Evolutionary conservation across 139 green algal genomes (phyloP).

Genomic region (Tetratostichococcus sp.): DNA sequence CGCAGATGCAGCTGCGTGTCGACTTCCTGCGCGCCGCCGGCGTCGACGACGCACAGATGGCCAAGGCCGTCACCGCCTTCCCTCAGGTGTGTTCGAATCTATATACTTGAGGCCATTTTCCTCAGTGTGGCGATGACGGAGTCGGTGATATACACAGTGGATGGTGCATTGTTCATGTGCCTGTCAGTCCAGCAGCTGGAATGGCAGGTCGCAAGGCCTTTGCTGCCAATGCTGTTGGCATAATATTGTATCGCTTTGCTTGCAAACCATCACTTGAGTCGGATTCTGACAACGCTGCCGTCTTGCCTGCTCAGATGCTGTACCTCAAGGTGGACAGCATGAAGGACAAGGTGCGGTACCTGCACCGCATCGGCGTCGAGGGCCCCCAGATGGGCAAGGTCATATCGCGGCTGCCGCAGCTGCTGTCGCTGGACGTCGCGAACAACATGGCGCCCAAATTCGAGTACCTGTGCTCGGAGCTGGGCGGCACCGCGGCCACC

Average conservation of each 20-base stretch:
- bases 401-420: slow-evolving; percentile 47
- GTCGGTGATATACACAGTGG: too few relatives aligned
- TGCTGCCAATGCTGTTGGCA: too few relatives aligned
- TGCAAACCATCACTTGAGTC: too few relatives aligned
- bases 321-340: slow-evolving; percentile 49
- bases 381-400: slow-evolving; percentile 32
- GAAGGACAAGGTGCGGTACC: slow-evolving; percentile 62
- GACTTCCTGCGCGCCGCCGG: slow-evolving; percentile 37
- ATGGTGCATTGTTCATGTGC: too few relatives aligned
- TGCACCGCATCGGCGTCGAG: slow-evolving; percentile 50
- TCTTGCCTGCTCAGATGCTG: slow-evolving; percentile 45
- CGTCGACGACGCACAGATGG: slow-evolving; percentile 33
- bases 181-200: neutral
- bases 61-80: slow-evolving; percentile 33
- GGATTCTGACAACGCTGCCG: neutral
- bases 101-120: too few relatives aligned
- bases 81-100: slow-evolving; percentile 14
- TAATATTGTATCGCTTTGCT: too few relatives aligned
- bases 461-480: slow-evolving; percentile 54
- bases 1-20: slow-evolving; percentile 43
- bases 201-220: too few relatives aligned
- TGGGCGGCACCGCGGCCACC: slow-evolving; percentile 44
- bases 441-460: slow-evolving; percentile 64
- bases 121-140: too few relatives aligned
- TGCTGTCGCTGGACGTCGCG: slow-evolving; percentile 55